phyloP scores from a whole-genome alignment of 129 eudicot genomes.

The Helianthus tuberosus region DNA sequence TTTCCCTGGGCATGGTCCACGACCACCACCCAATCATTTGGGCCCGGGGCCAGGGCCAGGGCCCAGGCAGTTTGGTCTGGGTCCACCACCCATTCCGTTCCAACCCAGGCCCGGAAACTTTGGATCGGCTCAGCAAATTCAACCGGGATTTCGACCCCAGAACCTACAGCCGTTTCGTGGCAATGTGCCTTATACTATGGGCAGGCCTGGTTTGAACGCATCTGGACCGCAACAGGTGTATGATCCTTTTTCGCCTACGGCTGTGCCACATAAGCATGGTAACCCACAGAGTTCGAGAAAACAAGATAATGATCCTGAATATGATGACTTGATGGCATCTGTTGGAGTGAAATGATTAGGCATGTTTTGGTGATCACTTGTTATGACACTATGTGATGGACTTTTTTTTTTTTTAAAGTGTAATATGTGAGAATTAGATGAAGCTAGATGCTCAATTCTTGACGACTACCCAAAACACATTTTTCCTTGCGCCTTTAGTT shows the following conservation, averaged over 20 bases:
- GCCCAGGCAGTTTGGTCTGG: constrained; percentile 52
- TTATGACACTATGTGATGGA: neutral
- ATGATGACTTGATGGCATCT: constrained; percentile 96
- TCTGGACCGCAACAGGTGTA: constrained; percentile 63
- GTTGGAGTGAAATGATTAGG: constrained; percentile 72
- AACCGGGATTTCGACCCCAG: constrained; percentile 46
- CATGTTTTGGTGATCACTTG: neutral
- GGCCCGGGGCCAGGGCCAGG: constrained; percentile 44
- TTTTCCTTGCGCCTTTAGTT: neutral
- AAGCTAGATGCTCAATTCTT: constrained; percentile 14
- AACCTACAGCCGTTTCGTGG: constrained; percentile 46
- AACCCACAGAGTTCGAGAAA: constrained; percentile 45
- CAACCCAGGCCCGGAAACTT: constrained; percentile 52
- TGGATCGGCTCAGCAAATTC: constrained; percentile 54
- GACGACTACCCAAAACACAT: constrained; percentile 10
- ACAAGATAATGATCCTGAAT: constrained; percentile 84
- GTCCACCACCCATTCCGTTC: constrained; percentile 42
- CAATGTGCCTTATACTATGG: constrained; percentile 33
- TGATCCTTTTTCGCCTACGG: constrained; percentile 87
- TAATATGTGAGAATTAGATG: constrained; percentile 16
- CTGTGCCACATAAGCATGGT: constrained; percentile 51
- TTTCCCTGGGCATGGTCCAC: constrained; percentile 37
- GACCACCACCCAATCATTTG: constrained; percentile 44
- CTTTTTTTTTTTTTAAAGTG: constrained; percentile 20
- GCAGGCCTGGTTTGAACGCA: constrained; percentile 33